Base-by-base conservation (phyloP, 805 yeast species). In the Grigorovia jiainica region DNA sequence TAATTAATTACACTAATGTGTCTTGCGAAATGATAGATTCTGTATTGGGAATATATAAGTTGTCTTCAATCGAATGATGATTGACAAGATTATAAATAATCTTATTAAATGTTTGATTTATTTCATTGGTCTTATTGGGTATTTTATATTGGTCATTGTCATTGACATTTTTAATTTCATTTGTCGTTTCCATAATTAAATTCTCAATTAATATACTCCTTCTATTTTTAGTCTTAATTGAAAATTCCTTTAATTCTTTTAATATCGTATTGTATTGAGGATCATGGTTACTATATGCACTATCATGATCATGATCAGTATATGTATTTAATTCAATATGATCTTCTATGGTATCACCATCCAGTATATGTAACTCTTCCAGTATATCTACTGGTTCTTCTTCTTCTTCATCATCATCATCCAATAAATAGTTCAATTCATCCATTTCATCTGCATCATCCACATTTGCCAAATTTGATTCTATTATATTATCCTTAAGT, bases 361-460 rank as follows among this genome's bases (percentile, higher is more conserved):
- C 23, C 27, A 3, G 38, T 23, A 21, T 33, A 25, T 21, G 29
- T 31, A 30, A 36, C 20, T 43, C 49, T 37, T 40, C 46, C 40
- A 43, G 36, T 17, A 40, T 15, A 10, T 38, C 38, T 34, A 39
- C 47, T 19, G n/a, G n/a, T n/a, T 46, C 43, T 13, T 34, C 42
- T 10, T 54, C 43, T 8, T 39, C 43, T 7, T 15, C 34, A 1
- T 23, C 31, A 16, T 36, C 40, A 15, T 39, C 55, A 4, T 45
- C 51, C 9, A 58, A 39, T 16, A 57, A 38, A 37, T 57, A 57
- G 25, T 50, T 51, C 23, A 58, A 43, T 19, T 55, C 60, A 16
- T 44, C n/a, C 31, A 27, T 27, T 13, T 10, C n/a, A 27, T 6
- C n/a, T 13, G 11, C 31, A 3, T 27, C 15, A 27, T 27, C 31